Percentiles rank a stretch among this genome's conserved stretches.
phyloP scores from a whole-genome alignment of 352 stramenopile species.

The Phytophthora pinifolia region DNA sequence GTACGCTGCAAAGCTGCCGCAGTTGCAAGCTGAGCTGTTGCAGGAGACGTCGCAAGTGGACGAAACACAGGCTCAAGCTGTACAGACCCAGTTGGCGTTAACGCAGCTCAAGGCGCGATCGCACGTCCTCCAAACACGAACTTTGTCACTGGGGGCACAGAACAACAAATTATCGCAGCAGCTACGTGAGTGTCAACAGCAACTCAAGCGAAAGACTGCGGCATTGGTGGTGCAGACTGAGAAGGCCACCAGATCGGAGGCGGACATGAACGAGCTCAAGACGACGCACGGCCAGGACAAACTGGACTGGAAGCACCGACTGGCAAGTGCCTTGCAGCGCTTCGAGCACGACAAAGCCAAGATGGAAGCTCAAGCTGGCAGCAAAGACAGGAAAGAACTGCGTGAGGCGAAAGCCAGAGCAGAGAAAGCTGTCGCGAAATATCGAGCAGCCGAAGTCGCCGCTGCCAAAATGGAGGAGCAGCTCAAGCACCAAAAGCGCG shows the following conservation, averaged over 20 bases:
- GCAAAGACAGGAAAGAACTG: constrained; percentile 26
- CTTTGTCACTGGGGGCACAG: constrained; percentile 26
- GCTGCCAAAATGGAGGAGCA: constrained; percentile 12
- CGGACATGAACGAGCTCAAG: constrained; percentile 30
- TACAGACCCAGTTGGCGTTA: constrained; percentile 42
- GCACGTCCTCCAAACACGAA: constrained; percentile 48
- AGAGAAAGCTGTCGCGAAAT: constrained; percentile 29
- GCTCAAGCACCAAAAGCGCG: constrained; percentile 30
- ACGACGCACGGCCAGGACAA: constrained; percentile 26
- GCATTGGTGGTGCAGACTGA: constrained; percentile 32
- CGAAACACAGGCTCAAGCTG: constrained; percentile 42
- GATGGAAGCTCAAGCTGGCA: constrained; percentile 22
- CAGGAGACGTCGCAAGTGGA: constrained; percentile 50
- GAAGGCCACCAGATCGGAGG: constrained; percentile 36
- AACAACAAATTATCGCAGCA: constrained; percentile 34
- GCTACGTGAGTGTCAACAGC: constrained; percentile 34
- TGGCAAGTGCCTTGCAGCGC: constrained; percentile 28
- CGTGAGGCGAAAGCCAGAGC: constrained; percentile 26
- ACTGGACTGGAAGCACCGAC: constrained; percentile 35
- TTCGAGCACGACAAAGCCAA: constrained; percentile 36
- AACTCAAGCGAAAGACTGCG: constrained; percentile 30
- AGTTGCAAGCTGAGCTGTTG: constrained; percentile 46
- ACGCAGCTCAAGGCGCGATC: constrained; percentile 45
- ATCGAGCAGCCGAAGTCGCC: constrained; percentile 19
- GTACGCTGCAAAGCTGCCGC: constrained; percentile 46